Percentiles rank a stretch among this genome's conserved stretches.
phyloP scores from a whole-genome alignment of 257 asterid species.

The Nicotiana benthamiana region DNA sequence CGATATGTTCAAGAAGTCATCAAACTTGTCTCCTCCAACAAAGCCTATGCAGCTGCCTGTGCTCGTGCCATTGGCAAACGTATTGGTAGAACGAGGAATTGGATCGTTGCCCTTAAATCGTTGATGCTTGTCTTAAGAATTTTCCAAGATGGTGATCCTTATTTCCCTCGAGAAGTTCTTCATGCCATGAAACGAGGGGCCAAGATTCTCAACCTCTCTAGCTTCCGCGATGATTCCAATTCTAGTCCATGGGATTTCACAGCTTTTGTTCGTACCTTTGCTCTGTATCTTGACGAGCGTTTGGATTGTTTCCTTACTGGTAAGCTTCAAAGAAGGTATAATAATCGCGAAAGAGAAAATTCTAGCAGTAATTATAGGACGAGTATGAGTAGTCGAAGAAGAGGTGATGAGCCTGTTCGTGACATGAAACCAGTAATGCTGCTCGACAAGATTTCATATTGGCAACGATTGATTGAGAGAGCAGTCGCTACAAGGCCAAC shows the following conservation, averaged over 20 bases:
- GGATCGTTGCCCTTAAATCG: slow-evolving; percentile 76
- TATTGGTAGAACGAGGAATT: slow-evolving; percentile 76
- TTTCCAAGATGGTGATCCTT: slow-evolving; percentile 86
- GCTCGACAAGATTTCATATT: slow-evolving; percentile 55
- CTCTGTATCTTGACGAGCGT: slow-evolving; percentile 74
- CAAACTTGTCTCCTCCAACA: slow-evolving; percentile 57
- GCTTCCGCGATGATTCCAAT: slow-evolving; percentile 72
- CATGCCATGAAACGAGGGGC: slow-evolving; percentile 85
- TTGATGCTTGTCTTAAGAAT: slow-evolving; percentile 66
- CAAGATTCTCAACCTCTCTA: slow-evolving; percentile 61
- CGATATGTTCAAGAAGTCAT: slow-evolving; percentile 48
- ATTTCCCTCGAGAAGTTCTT: slow-evolving; percentile 85
- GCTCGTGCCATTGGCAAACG: slow-evolving; percentile 80
- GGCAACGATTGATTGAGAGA: slow-evolving; percentile 74
- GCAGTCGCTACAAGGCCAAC: slow-evolving; percentile 77
- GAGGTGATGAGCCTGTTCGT: slow-evolving; percentile 37
- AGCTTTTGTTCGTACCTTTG: slow-evolving; percentile 66
- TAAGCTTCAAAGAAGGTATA: slow-evolving; percentile 44
- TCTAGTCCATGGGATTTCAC: slow-evolving; percentile 88
- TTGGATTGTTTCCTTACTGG: slow-evolving; percentile 76
- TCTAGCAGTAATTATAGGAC: slow-evolving; percentile 12
- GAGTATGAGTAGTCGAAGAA: slow-evolving; percentile 23
- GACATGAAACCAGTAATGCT: slow-evolving; percentile 81
- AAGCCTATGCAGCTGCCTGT: slow-evolving; percentile 56
- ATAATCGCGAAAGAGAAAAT: slow-evolving; percentile 15